Base-by-base conservation (phyloP, 2,329 filamentous ascomycete species). In the Aspergillus pseudoviridinutans region DNA sequence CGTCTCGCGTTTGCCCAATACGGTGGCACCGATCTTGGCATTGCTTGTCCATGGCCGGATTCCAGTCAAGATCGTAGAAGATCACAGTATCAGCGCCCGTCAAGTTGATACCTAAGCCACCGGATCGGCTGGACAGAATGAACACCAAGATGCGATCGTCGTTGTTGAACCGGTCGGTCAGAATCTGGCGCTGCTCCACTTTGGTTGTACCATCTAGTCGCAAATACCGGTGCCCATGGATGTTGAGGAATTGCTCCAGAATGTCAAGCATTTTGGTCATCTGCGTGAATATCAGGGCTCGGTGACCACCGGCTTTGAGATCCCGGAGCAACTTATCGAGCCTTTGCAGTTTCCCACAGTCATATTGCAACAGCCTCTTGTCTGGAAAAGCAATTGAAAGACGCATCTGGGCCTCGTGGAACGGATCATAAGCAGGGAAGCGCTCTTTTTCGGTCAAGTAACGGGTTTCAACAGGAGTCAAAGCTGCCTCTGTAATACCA, bases 221-320 rank as follows among this genome's bases (percentile, higher is more conserved):
- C 20, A 99, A 84, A 71, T 99, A 99, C 56, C 95, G 94, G 78
- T 97, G 91, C 0, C 93, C 93, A 68, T 99, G 93, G 52, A 99
- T 97, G 70, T 97, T 97, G 65, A 99, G 84, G 71, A 99, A 99
- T 65, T 94, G 92, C 73, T 99, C 94, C 2, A 99, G 82, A 55
- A 99, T 96, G 72, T 99, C 93, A 20, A 99, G 82, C 49, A 97
- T 94, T 73, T 96, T 96, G 50, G 94, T 97, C 94, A 99, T 99
- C 70, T 99, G 94, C 0, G 95, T 97, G 75, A 99, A 99, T 71
- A 99, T 99, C 52, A 99, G 81, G 9, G 92, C 94, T 7, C 95
- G 90, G 69, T 97, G 94, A 1, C 92, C 92, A 42, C 91, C 92
- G 2, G 90, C 85, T 75, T 97, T 92, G 7, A 99, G 82, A 61